Conservation (phyloP, 306 rosid genomes). For the Morella rubra region DNA sequence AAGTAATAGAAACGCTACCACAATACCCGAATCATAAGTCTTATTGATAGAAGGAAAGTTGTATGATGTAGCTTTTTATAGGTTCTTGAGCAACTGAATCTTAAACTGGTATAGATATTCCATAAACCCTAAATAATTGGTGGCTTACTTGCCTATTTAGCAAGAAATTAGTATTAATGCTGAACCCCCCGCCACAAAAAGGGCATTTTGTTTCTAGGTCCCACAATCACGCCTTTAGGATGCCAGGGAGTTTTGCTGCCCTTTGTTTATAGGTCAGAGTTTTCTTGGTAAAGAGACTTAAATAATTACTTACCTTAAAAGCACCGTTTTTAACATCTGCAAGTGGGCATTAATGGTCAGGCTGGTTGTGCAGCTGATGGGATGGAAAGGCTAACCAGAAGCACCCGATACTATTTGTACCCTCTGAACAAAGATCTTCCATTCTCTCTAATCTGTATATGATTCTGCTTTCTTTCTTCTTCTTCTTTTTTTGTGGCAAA, state of each 20-base stretch:
- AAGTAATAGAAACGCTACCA: background rate
- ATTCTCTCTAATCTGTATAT: slow-evolving; percentile 28
- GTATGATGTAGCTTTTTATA: background rate
- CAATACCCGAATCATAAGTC: background rate
- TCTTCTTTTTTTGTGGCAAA: slow-evolving; percentile 52
- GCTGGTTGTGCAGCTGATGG: slow-evolving; percentile 44
- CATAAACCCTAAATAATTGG: background rate
- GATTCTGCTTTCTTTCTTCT: slow-evolving; percentile 5
- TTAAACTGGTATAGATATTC: background rate
- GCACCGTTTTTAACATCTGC: slow-evolving; percentile 28
- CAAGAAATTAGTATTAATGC: background rate
- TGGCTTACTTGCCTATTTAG: background rate
- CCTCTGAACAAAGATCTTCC: slow-evolving; percentile 40
- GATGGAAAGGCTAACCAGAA: slow-evolving; percentile 48
- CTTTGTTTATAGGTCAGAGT: no score
- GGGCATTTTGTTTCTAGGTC: no score
- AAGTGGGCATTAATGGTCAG: slow-evolving; percentile 41
- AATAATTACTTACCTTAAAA: no score
- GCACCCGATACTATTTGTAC: slow-evolving; percentile 79
- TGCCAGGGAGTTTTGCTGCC: no score
- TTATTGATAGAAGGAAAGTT: background rate
- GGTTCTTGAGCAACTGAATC: slow-evolving; percentile 3
- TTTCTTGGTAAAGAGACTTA: no score
- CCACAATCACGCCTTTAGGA: no score
- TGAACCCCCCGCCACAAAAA: no score